phyloP scores from a whole-genome alignment of 768 basidiomycete species.

The Pleurotus tuber-regium region DNA sequence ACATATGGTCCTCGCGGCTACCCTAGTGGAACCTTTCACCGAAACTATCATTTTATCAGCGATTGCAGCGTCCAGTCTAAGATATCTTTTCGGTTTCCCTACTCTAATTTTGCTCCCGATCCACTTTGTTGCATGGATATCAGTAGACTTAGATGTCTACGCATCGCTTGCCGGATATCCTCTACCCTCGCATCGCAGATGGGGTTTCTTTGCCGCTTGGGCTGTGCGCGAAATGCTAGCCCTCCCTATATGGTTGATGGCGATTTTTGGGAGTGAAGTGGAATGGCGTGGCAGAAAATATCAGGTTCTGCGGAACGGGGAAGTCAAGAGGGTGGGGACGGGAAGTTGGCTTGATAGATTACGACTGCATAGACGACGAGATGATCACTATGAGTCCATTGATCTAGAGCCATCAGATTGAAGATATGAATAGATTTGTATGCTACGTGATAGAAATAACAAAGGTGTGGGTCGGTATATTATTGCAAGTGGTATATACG shows the following conservation, averaged over 20 bases:
- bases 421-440: background rate
- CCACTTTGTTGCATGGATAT: constrained; percentile 71
- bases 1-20: constrained; percentile 86
- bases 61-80: constrained; percentile 57
- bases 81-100: constrained; percentile 48
- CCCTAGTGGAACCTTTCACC: constrained; percentile 88
- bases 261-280: constrained; percentile 79
- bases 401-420: constrained; percentile 14
- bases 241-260: constrained; percentile 84
- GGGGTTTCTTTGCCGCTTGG: constrained; percentile 78
- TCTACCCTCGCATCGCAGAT: constrained; percentile 43
- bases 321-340: constrained; percentile 40
- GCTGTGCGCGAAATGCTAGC: constrained; percentile 74
- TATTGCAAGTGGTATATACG: constrained; percentile 13
- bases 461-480: constrained; percentile 4
- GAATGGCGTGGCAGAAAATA: constrained; percentile 87
- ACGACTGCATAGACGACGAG: constrained; percentile 19
- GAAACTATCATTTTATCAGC: constrained; percentile 75
- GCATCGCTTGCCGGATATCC: constrained; percentile 70
- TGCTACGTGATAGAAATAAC: background rate
- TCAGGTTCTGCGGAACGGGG: constrained; percentile 70
- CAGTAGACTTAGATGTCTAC: constrained; percentile 81
- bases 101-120: constrained; percentile 50
- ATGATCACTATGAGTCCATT: constrained; percentile 35
- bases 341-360: constrained; percentile 22